Percentiles rank a stretch among this genome's conserved stretches.
Evolutionary conservation across 768 basidiomycete species (phyloP).

Genomic region (Termitomyces sp.): DNA sequence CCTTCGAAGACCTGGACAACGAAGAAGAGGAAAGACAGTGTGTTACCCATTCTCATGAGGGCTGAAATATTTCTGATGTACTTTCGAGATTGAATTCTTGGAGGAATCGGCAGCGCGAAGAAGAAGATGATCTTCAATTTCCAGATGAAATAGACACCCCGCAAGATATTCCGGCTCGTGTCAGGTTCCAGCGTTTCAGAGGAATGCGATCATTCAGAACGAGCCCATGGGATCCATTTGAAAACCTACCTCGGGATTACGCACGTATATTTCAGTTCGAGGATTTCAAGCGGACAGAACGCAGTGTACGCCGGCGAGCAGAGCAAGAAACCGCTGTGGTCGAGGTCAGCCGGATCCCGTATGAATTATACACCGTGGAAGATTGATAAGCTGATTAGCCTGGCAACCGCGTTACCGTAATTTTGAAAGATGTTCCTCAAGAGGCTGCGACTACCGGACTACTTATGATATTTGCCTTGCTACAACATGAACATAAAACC

Average conservation of each 20-base stretch:
- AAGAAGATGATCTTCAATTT: constrained; percentile 79
- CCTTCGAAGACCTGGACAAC: constrained; percentile 71
- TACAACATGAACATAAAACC: constrained; percentile 95
- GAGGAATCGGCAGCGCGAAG: constrained; percentile 66
- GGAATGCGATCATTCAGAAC: constrained; percentile 91
- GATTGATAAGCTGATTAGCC: constrained; percentile 39
- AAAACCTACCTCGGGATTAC: constrained; percentile 92
- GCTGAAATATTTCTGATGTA: constrained; percentile 3
- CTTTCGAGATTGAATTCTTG: constrained; percentile 56
- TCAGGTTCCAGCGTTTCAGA: constrained; percentile 87
- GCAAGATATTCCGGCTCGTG: constrained; percentile 68
- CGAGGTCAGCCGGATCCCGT: constrained; percentile 45
- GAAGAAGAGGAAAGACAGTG: constrained; percentile 89
- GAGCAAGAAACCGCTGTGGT: constrained; percentile 55
- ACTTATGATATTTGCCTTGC: constrained; percentile 70
- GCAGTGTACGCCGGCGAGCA: constrained; percentile 58
- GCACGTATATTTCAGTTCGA: constrained; percentile 96
- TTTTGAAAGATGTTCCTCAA: constrained; percentile 69
- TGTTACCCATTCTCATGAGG: constrained; percentile 20
- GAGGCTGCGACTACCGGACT: constrained; percentile 44
- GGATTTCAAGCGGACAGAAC: constrained; percentile 83
- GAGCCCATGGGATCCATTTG: constrained; percentile 96
- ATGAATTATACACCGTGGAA: background rate
- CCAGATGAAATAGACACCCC: constrained; percentile 98
- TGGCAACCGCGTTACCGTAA: constrained; percentile 74